phyloP scores from a whole-genome alignment of 116 monocot species.

The Dioscorea cayenensis region DNA sequence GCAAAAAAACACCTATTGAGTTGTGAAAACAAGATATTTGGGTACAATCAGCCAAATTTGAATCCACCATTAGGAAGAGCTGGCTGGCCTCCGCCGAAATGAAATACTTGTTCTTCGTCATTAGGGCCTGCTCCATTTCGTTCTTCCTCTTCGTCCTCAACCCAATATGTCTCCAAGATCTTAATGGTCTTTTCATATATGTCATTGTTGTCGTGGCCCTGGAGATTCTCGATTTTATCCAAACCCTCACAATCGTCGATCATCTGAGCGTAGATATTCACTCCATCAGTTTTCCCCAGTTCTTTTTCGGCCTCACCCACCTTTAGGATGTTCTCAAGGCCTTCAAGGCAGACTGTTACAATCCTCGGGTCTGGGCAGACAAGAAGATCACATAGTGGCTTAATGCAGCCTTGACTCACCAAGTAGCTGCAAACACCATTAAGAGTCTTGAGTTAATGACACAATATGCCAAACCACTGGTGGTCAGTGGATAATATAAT shows the following conservation, averaged over 20 bases:
- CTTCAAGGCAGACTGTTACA: slow-evolving; percentile 32
- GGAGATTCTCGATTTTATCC: slow-evolving; percentile 63
- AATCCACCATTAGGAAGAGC: slow-evolving; percentile 12
- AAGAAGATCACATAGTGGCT: slow-evolving; percentile 54
- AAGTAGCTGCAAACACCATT: slow-evolving; percentile 34
- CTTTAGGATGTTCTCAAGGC: slow-evolving; percentile 53
- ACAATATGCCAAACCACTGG: too few species aligned
- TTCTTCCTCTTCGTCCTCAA: slow-evolving; percentile 35
- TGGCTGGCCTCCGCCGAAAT: slow-evolving; percentile 6
- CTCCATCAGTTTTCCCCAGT: slow-evolving; percentile 4
- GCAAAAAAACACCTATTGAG: neutral
- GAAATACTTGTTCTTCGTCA: slow-evolving; percentile 1
- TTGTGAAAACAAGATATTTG: neutral
- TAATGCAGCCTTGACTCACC: slow-evolving; percentile 52
- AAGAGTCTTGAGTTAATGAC: neutral
- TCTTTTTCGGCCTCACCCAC: slow-evolving; percentile 39
- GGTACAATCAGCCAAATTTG: slow-evolving; percentile 11
- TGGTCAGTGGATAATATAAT: too few species aligned
- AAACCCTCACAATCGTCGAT: slow-evolving; percentile 54
- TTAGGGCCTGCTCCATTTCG: neutral
- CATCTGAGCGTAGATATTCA: slow-evolving; percentile 41
- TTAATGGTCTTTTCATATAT: slow-evolving; percentile 42
- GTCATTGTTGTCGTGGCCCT: slow-evolving; percentile 38
- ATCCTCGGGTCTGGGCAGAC: slow-evolving; percentile 23
- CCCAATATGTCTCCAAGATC: slow-evolving; percentile 56